Base-by-base conservation (phyloP, 306 rosid species). In the Gillenia trifoliata region DNA sequence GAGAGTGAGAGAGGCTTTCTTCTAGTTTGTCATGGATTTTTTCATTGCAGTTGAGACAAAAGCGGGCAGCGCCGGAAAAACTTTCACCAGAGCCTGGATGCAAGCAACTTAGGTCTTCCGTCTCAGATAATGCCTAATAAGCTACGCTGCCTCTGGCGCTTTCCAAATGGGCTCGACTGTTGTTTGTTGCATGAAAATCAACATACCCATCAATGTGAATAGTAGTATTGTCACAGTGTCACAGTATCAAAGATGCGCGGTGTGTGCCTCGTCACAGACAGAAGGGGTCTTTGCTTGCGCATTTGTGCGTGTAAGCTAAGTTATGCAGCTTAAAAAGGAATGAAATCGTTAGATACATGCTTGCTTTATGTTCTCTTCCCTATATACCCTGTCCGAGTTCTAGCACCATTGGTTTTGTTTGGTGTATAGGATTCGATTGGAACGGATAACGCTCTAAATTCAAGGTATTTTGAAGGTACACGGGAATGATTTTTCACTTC, bases 31-130 rank as follows among this genome's bases (percentile, higher is more conserved):
- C 57, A 77, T 64, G 45, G 77, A 66, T 82, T 55, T 26, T 36
- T 20, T 74, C 82, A 40, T 78, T 82, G 91, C 90, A 91, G 97
- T 74, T 89, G 86, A 89, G 84, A 74, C 92, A 86, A 33, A 92
- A 92, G 83, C 82, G 93, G 81, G 91, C 96, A 49, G 93, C 97
- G 26, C 71, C 97, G 20, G 93, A 89, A 71, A 81, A 79, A 77
- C 91, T 89, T 69, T 71, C 77, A 72, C 96, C 93, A 0, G 83
- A 84, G 78, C 96, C 88, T 84, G 96, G 91, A 80, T 75, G 78
- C 87, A 92, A 92, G 85, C 93, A 83, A 82, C 89, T 83, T 1
- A 88, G 91, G 76, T 78, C 82, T 31, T 92, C 97, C 29, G 57
- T 22, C 41, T 29, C 64, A 31, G 74, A 74, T 38, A 41, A 66